Evolutionary conservation across 192 early-diverging fungal genomes (phyloP).

Genomic region (Backusella tarrabulga): DNA sequence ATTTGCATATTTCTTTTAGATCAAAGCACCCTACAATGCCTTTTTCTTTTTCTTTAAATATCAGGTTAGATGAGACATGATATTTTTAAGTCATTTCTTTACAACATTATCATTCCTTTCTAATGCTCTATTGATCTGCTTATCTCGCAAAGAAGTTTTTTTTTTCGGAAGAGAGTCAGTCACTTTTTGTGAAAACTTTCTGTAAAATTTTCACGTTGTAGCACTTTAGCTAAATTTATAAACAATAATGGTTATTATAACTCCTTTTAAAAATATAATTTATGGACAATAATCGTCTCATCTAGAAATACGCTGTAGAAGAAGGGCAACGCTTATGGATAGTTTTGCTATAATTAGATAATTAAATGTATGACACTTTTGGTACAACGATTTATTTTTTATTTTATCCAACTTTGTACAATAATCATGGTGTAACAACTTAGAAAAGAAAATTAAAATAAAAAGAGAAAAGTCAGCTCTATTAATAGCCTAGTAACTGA

Average conservation of each 20-base stretch:
- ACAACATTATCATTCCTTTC: neutral
- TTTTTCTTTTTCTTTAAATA: neutral
- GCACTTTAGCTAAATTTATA: neutral
- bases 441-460: neutral
- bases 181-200: neutral
- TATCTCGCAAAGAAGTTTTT: neutral
- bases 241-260: neutral
- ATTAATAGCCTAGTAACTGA: neutral
- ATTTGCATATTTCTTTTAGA: neutral
- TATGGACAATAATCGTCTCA: neutral
- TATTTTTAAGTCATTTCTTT: neutral
- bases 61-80: neutral
- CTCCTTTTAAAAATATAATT: neutral
- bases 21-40: neutral
- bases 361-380: neutral
- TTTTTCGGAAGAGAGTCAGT: neutral
- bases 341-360: conserved; percentile 5
- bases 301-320: neutral
- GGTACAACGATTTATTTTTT: neutral
- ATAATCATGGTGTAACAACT: neutral
- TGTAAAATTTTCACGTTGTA: neutral
- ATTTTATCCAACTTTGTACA: neutral
- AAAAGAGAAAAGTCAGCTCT: conserved; percentile 1
- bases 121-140: neutral
- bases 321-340: neutral